Base-by-base conservation (phyloP, 306 rosid genomes). In the Dryas alaskensis region DNA sequence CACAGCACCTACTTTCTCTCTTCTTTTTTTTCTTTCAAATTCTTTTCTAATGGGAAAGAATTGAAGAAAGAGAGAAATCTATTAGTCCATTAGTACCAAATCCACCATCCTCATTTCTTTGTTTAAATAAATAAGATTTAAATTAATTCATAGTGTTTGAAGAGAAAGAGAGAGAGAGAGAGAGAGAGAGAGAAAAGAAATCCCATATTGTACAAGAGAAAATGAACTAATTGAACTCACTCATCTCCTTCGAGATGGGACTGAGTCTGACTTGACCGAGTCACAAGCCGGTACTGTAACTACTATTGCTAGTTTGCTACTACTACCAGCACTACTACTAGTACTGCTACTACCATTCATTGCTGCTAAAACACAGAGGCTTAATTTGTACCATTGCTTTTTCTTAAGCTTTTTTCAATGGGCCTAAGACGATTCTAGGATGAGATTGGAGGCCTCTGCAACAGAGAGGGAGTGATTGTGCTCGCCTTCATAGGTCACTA, bases 401-500 rank as follows among this genome's bases (percentile, higher is more conserved):
- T 39, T 4, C 10, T 65, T 31, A 31, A 31, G 37, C 37, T 19
- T 27, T n/a, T 68, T 54, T 8, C 11, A 45, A 27, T 51, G 49
- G 49, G 22, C 51, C 74, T 88, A 89, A 49, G 87, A 92, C 2
- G 98, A 93, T 77, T 93, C 98, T 46, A 93, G 79, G 65, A 93
- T 93, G 60, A 91, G 94, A 87, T 63, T 91, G 10, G 90, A 57
- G 13, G 98, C 73, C 47, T 93, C 94, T 4, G 88, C 83, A 2
- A 90, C 83, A 39, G 93, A 79, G 19, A 93, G 87, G 0, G 92
- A 37, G 79, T 93, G 98, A 72, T 89, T 93, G 68, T 93, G 98
- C 22, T 93, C 98, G 11, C 94, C 97, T 83, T 93, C 98, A 60
- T 93, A 93, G 0, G 98, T 91, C 8, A 93, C 98, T 7, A 93